Evolutionary conservation across 1,284 basidiomycete species (phyloP).

Genomic region (Polyporus tsugae): DNA sequence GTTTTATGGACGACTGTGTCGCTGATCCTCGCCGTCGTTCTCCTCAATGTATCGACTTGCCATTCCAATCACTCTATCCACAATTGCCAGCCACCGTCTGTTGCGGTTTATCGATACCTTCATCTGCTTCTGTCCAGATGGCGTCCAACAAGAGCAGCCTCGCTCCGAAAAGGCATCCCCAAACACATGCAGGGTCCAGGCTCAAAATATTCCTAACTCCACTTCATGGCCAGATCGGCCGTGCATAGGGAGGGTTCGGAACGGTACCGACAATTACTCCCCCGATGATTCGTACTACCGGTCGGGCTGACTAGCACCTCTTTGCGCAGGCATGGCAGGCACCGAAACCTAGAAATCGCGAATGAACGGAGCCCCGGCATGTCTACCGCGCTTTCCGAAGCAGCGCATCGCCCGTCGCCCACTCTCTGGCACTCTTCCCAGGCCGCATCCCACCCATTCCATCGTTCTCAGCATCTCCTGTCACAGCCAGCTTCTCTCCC

Average conservation of each 20-base stretch:
- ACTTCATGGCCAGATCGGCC: not conserved
- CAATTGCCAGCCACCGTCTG: slow-evolving; percentile 4
- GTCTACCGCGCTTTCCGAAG: slow-evolving; percentile 15
- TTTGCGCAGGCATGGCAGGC: slow-evolving; percentile 3
- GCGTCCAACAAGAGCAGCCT: not conserved
- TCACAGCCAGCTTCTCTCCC: not conserved
- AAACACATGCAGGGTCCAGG: slow-evolving; percentile 5
- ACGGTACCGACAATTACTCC: slow-evolving; percentile 1
- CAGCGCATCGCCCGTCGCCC: slow-evolving; percentile 28
- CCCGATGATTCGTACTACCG: not conserved
- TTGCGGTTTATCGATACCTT: not conserved
- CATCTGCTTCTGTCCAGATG: not conserved
- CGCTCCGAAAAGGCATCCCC: slow-evolving; percentile 2
- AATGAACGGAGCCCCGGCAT: slow-evolving; percentile 21
- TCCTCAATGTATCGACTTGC: slow-evolving; percentile 1
- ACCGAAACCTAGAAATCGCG: slow-evolving; percentile 2
- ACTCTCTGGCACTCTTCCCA: slow-evolving; percentile 19
- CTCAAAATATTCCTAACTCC: not conserved
- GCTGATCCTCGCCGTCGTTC: slow-evolving; percentile 1
- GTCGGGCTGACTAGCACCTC: slow-evolving; percentile 4
- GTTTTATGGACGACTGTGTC: not conserved
- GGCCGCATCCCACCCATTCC: slow-evolving; percentile 5
- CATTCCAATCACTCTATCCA: not conserved
- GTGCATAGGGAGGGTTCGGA: not conserved
- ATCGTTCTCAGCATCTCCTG: slow-evolving; percentile 1